Evolutionary conservation across 208 protist species (phyloP), one percentile per base, ranked within the genome.

Genomic region (Leishmania gerbilli): DNA sequence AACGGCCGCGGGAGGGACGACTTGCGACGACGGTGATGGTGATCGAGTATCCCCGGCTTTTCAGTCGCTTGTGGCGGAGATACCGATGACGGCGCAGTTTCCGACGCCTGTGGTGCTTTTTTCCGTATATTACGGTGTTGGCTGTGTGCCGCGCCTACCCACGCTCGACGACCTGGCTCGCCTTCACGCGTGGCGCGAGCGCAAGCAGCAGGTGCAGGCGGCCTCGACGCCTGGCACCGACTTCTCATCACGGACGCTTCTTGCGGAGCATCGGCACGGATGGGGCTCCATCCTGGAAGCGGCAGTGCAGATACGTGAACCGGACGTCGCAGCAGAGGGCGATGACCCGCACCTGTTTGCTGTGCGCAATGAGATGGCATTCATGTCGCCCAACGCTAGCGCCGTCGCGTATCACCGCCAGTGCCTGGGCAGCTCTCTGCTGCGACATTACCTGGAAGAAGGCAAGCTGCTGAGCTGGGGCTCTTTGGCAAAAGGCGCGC

Each of bases 21-120:
- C 11, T 49, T 40, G 15, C 24, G 71, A 72, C 2, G 65, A 62
- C 27, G 58, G 53, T 21, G 45, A 42, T 64, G 24, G 21, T 45
- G 8, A 17, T 53, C 34, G 62, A 82, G 49, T 62, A 31, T 42
- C 58, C 17, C 72, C 53, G 55, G n/a, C 31, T 19, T 31, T 78
- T n/a, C 64, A 64, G 72, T 1, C 67, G 24, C 81, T 58, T 31
- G 78, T 21, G 1, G 77, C 65, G 9, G 82, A 82, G 65, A 71
- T 55, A 17, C 53, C 74, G 2, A 82, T 85, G 24, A 75, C 82
- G 56, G 85, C 90, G 2, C 91, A 95, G 80, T 91, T 90, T 71
- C 94, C 94, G 15, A 77, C 77, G 1, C 89, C 94, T 15, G 86
- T 95, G 2, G 49, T 90, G 37, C 55, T 81, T 21, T 97, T 97